Conservation (phyloP, 306 rosid species). For the Fagus crenata region DNA sequence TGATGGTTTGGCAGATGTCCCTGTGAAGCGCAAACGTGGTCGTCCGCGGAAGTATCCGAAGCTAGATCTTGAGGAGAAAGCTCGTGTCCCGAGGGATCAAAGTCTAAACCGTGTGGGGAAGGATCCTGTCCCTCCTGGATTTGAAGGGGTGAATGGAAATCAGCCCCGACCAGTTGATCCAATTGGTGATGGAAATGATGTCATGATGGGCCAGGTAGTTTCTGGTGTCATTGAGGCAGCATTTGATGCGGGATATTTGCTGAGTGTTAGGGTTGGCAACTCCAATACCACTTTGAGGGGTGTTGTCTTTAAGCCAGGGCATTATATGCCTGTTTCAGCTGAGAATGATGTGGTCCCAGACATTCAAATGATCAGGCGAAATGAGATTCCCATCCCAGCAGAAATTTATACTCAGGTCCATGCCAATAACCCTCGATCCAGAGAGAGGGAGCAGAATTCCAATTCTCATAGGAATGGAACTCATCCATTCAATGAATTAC, state of each 20-base stretch:
- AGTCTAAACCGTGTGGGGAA: conserved; percentile 40
- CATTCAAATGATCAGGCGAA: conserved; percentile 74
- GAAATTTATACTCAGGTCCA: conserved; percentile 36
- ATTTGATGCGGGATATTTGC: conserved; percentile 91
- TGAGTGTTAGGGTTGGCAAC: conserved; percentile 74
- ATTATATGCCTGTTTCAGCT: conserved; percentile 60
- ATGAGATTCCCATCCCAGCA: conserved; percentile 51
- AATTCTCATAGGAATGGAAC: conserved; percentile 40
- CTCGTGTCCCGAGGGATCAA: conserved; percentile 34
- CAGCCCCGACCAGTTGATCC: conserved; percentile 51
- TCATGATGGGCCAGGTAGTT: conserved; percentile 65
- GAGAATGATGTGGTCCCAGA: conserved; percentile 87
- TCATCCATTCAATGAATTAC: conserved; percentile 39
- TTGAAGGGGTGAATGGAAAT: conserved; percentile 47
- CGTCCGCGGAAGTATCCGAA: conserved; percentile 91
- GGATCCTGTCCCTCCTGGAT: conserved; percentile 52
- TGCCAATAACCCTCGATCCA: conserved; percentile 44
- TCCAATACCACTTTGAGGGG: conserved; percentile 77
- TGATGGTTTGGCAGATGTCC: conserved; percentile 58
- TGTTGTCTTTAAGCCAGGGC: conserved; percentile 83
- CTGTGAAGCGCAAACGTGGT: conserved; percentile 90
- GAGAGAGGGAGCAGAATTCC: conserved; percentile 41
- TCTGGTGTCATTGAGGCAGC: conserved; percentile 84
- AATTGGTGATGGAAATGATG: conserved; percentile 38
- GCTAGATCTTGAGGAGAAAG: conserved; percentile 43